These are phyloP conservation scores for Aspergillus avenaceus DNA, from an alignment of 495 filamentous ascomycete genomes.

Conservation along the genomic window DNA sequence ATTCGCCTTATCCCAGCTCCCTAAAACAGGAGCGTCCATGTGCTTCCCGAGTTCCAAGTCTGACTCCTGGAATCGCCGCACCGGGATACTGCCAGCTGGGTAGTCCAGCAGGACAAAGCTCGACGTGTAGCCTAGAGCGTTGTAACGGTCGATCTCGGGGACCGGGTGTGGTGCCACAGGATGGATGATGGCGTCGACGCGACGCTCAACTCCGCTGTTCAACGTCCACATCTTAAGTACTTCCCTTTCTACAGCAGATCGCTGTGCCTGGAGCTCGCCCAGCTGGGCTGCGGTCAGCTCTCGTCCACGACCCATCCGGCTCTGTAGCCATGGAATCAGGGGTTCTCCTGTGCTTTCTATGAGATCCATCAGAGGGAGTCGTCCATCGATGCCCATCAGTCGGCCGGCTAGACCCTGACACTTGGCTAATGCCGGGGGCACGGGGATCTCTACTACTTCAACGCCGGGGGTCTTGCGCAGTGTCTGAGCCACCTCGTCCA, in stretches of 20 bases:
- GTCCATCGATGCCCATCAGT: slow-evolving; percentile 55
- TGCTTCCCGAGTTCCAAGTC: slow-evolving; percentile 50
- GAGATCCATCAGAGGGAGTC: slow-evolving; percentile 47
- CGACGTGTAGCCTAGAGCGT: slow-evolving; percentile 57
- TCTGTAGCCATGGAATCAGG: slow-evolving; percentile 54
- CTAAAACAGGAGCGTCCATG: slow-evolving; percentile 35
- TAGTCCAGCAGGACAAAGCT: slow-evolving; percentile 60
- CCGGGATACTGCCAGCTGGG: slow-evolving; percentile 54
- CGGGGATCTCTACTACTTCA: slow-evolving; percentile 50
- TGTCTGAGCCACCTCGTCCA: slow-evolving; percentile 46
- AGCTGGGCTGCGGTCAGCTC: slow-evolving; percentile 40
- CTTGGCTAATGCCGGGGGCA: slow-evolving; percentile 41
- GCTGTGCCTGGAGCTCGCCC: slow-evolving; percentile 46
- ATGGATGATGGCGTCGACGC: slow-evolving; percentile 52
- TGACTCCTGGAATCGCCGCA: slow-evolving; percentile 40
- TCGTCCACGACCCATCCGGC: slow-evolving; percentile 40
- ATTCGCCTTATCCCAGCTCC: slow-evolving; percentile 60
- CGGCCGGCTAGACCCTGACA: slow-evolving; percentile 53
- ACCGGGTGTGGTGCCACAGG: slow-evolving; percentile 60
- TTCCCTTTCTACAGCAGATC: slow-evolving; percentile 45
- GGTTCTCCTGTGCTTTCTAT: slow-evolving; percentile 52
- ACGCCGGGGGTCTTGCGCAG: slow-evolving; percentile 42
- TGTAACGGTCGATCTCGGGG: slow-evolving; percentile 59
- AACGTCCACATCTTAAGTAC: slow-evolving; percentile 54
- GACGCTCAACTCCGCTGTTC: slow-evolving; percentile 19